A percentile compares a stretch with the other conserved stretches of the same genome.
Conservation (phyloP, 129 eudicot genomes). For the Saussurea involucrata region DNA sequence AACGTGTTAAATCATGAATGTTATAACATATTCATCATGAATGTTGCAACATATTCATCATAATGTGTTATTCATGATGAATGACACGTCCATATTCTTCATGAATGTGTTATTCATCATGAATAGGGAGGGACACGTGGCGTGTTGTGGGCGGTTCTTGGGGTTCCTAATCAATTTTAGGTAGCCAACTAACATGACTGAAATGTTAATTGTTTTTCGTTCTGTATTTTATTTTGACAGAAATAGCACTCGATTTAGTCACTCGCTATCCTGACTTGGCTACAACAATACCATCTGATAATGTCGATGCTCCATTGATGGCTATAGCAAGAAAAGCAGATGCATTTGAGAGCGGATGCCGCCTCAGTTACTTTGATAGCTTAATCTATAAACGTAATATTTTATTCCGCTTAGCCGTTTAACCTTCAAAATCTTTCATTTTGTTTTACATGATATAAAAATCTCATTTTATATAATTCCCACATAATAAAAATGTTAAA, state of each 20-base stretch:
- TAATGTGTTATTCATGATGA: neutral
- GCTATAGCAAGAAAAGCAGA: constrained; percentile 44
- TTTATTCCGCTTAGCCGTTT: neutral
- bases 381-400: constrained; percentile 34
- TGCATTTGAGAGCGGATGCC: constrained; percentile 43
- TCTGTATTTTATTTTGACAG: constrained; percentile 10
- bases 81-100: neutral
- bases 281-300: constrained; percentile 34
- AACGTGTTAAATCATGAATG: too few species aligned
- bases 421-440: neutral
- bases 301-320: constrained; percentile 36
- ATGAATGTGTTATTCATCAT: neutral
- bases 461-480: neutral
- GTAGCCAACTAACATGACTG: neutral
- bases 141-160: neutral
- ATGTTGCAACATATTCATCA: too few species aligned
- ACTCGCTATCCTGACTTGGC: constrained; percentile 38
- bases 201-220: neutral
- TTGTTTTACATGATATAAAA: neutral
- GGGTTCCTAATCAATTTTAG: neutral
- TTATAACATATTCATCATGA: neutral
- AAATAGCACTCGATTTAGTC: constrained; percentile 38
- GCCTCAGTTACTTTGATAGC: constrained; percentile 28
- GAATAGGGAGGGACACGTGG: neutral
- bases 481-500: neutral